Base-by-base conservation (phyloP, 805 yeast genomes). In the Kurtzmaniella cleridarum region DNA sequence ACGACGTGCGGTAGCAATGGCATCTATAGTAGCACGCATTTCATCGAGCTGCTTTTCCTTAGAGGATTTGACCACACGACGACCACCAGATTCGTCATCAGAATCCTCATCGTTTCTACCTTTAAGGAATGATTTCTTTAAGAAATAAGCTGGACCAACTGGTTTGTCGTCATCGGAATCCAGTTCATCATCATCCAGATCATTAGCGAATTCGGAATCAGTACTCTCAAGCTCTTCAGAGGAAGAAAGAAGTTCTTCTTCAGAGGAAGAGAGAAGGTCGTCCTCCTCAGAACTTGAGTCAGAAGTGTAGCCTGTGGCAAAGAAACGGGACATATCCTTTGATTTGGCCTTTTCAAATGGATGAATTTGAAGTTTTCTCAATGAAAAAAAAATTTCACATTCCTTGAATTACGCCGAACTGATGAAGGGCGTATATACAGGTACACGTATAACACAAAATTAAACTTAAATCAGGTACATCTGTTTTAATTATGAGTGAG, bases 41-140 rank as follows among this genome's bases (percentile, higher is more conserved):
- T 93, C 98, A 57, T 89, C 97, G 51, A 89, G 61, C 44, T 89
- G 73, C 70, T 91, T 93, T 48, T 90, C 98, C 66, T 84, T 87
- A 39, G 97, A 96, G 42, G 93, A 81, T 68, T 87, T 90, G 50
- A 91, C 96, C 31, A 89, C 88, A 50, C 82, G 84, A 59, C 79
- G 83, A 55, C 81, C 85, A 42, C 83, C 91, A 43, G 76, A 84
- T 41, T 78, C 86, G 39, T 60, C 57, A 40, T 73, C 78, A 39
- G 66, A 54, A 47, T 70, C 78, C 26, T 64, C 55, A 46, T 60
- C 69, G 42, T 42, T 58, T 34, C 55, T 57, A 40, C 62, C 71
- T 50, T 74, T 75, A 43, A 69, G 53, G 49, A 70, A 71, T 40
- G 66, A 62, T 44, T 66, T 71, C 58, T 76, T 76, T 50, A 77